phyloP scores from a whole-genome alignment of 140 eudicot genomes.

The Cichorium intybus region DNA sequence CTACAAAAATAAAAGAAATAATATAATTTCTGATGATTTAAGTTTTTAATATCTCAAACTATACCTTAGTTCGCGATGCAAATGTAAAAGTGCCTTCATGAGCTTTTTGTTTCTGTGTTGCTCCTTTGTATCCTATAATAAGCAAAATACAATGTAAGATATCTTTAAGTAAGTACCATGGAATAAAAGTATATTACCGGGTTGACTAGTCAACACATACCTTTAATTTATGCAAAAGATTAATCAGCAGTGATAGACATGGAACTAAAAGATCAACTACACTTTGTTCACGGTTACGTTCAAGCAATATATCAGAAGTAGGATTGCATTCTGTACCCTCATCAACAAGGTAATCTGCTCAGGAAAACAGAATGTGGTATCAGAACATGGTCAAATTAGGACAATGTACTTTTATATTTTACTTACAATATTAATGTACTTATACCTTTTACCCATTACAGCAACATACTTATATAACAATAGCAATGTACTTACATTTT shows the following conservation, averaged over 20 bases:
- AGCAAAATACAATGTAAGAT: constrained; percentile 13
- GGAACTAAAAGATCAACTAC: constrained; percentile 82
- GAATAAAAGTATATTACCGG: neutral
- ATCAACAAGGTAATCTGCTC: constrained; percentile 94
- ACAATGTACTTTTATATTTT: too few species aligned
- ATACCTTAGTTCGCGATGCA: constrained; percentile 96
- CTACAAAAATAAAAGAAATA: neutral
- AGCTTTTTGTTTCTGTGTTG: constrained; percentile 94
- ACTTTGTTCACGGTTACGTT: constrained; percentile 86
- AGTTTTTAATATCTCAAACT: constrained; percentile 1
- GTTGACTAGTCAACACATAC: constrained; percentile 32
- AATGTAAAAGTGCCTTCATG: constrained; percentile 69
- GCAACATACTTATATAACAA: too few species aligned
- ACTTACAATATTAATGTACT: neutral
- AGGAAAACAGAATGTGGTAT: constrained; percentile 15
- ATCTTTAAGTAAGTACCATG: neutral
- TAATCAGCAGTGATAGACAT: constrained; percentile 59
- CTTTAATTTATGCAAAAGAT: constrained; percentile 73
- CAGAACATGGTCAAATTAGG: too few species aligned
- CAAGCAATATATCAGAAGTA: constrained; percentile 83
- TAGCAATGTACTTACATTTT: too few species aligned
- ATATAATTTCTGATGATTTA: neutral
- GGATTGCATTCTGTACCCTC: constrained; percentile 91
- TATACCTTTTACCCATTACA: neutral
- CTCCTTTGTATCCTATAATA: constrained; percentile 74